phyloP scores from a whole-genome alignment of 225 moss, liverwort and hornwort genomes.

The Antitrichia curtipendula region DNA sequence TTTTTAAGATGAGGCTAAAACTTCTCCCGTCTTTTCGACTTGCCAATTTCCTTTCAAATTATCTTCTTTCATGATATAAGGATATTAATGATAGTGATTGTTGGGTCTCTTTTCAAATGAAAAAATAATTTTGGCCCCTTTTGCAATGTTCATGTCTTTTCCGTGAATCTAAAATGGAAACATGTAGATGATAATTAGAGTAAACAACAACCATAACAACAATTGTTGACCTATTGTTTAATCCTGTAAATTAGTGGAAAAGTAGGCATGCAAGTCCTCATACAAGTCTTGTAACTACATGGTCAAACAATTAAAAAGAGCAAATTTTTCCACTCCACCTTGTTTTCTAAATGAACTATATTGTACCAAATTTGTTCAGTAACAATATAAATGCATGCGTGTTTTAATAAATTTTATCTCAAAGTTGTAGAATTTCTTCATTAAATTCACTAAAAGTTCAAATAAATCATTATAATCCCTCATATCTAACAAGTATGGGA shows the following conservation, averaged over 20 bases:
- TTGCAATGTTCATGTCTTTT: no score
- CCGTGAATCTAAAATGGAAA: background rate
- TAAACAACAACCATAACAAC: background rate
- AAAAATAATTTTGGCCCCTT: background rate
- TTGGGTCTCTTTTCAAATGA: background rate
- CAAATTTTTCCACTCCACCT: background rate
- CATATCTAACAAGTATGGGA: background rate
- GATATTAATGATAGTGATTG: background rate
- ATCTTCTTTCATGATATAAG: accelerated
- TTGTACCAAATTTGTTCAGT: background rate
- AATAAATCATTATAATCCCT: background rate
- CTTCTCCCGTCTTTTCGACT: background rate
- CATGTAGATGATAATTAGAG: background rate
- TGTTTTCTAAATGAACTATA: background rate
- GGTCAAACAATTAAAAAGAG: background rate
- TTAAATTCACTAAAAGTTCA: background rate
- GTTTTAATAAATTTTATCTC: background rate
- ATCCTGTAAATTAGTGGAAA: background rate
- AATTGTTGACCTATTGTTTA: accelerated
- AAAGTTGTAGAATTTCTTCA: background rate
- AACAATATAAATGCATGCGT: background rate
- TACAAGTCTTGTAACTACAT: no score
- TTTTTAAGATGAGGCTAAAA: background rate
- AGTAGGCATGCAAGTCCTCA: background rate
- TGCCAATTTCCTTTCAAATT: background rate